Evolutionary conservation across 495 filamentous ascomycete genomes (phyloP).

Genomic region (Annulohypoxylon moriforme): DNA sequence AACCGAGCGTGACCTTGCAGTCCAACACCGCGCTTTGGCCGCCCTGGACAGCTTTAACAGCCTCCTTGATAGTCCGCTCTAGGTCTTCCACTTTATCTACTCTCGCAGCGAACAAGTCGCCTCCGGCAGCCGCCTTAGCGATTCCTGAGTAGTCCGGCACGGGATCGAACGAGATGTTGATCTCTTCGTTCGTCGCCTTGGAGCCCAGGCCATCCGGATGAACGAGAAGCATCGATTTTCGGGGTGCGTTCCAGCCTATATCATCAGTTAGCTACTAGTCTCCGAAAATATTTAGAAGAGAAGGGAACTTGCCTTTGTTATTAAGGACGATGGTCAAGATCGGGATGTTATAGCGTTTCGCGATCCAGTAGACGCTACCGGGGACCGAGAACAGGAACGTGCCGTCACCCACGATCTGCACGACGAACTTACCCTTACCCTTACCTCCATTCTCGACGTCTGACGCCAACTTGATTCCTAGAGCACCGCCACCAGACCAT

Average conservation of each 20-base stretch:
- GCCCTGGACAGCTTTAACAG: slow-evolving; percentile 72
- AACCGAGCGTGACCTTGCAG: slow-evolving; percentile 58
- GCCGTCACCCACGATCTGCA: slow-evolving; percentile 93
- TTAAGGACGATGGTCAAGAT: slow-evolving; percentile 92
- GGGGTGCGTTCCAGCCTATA: slow-evolving; percentile 86
- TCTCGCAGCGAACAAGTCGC: slow-evolving; percentile 72
- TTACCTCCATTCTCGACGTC: slow-evolving; percentile 71
- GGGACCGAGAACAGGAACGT: slow-evolving; percentile 92
- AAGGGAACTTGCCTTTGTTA: slow-evolving; percentile 76
- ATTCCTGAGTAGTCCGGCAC: slow-evolving; percentile 92
- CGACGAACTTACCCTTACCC: slow-evolving; percentile 86
- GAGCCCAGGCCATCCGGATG: slow-evolving; percentile 85
- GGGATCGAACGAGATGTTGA: slow-evolving; percentile 90
- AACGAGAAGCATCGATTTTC: slow-evolving; percentile 78
- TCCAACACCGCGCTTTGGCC: slow-evolving; percentile 77
- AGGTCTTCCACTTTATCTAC: slow-evolving; percentile 71
- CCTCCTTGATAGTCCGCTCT: slow-evolving; percentile 69
- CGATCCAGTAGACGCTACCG: slow-evolving; percentile 93
- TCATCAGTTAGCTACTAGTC: slow-evolving; percentile 9
- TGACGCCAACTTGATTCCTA: slow-evolving; percentile 89
- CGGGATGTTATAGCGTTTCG: slow-evolving; percentile 85
- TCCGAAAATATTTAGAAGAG: neutral
- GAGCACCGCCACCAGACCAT: slow-evolving; percentile 90
- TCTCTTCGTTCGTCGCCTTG: slow-evolving; percentile 81
- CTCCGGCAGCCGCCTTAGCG: slow-evolving; percentile 87